Percentiles rank a stretch among this genome's conserved stretches.
These are phyloP conservation scores for Ilyonectria destructans DNA, from an alignment of 2,329 filamentous ascomycete genomes.

Conservation along the genomic window DNA sequence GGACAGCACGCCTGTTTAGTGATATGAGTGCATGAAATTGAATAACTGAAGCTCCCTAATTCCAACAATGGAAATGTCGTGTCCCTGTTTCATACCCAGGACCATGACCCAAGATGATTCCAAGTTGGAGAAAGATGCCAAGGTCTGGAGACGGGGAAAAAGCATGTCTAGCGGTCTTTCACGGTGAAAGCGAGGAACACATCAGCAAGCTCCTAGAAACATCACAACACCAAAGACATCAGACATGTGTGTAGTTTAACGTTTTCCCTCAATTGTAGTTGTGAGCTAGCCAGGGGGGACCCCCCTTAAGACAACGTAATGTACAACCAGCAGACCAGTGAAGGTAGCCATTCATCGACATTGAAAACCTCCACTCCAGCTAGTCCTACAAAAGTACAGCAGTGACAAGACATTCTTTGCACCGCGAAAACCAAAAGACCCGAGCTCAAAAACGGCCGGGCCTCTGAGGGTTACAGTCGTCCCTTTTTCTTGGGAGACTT, in stretches of 20 bases:
- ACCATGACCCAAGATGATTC: too few relatives aligned
- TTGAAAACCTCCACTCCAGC: slow-evolving; percentile 40
- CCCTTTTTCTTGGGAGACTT: slow-evolving; percentile 28
- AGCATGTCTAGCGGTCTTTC: too few relatives aligned
- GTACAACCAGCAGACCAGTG: slow-evolving; percentile 45
- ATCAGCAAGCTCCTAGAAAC: not conserved
- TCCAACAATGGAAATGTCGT: too few relatives aligned
- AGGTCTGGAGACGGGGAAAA: too few relatives aligned
- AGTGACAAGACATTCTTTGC: slow-evolving; percentile 43
- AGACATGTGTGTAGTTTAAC: slow-evolving; percentile 40
- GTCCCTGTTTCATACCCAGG: too few relatives aligned
- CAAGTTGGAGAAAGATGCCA: too few relatives aligned
- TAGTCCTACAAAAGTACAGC: slow-evolving; percentile 50
- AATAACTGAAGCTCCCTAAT: too few relatives aligned
- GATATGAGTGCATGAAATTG: too few relatives aligned
- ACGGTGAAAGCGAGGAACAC: too few relatives aligned
- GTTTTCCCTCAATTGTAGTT: slow-evolving; percentile 50
- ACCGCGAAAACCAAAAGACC: slow-evolving; percentile 44
- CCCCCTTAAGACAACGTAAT: slow-evolving; percentile 39
- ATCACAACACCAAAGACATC: slow-evolving; percentile 6
- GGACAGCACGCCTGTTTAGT: not conserved
- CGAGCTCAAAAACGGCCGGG: slow-evolving; percentile 41
- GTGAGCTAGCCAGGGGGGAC: slow-evolving; percentile 44
- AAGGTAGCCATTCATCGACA: slow-evolving; percentile 37
- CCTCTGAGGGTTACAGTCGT: slow-evolving; percentile 43